Percentiles rank a stretch among this genome's conserved stretches.
Conservation (phyloP, 441 rosid species). For the Erysimum cheiri region DNA sequence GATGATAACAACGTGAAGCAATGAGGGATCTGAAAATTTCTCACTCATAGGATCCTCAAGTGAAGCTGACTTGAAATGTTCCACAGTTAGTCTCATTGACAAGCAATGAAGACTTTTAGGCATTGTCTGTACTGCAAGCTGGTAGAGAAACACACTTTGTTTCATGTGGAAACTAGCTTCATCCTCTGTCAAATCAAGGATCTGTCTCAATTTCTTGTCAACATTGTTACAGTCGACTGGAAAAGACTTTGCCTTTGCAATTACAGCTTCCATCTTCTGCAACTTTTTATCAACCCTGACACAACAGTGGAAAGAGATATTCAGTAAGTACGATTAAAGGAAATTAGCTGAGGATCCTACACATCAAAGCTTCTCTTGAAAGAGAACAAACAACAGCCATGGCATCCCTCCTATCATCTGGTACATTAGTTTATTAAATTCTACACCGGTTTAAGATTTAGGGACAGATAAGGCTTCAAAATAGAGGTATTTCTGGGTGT, state of each 20-base stretch:
- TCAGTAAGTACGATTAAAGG: conserved; percentile 19
- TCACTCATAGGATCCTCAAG: conserved; percentile 50
- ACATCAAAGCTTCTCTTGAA: conserved; percentile 16
- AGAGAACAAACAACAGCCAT: conserved; percentile 22
- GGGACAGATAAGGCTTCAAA: conserved; percentile 12
- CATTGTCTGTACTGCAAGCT: conserved; percentile 89
- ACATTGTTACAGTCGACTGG: conserved; percentile 84
- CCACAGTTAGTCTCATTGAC: conserved; percentile 89
- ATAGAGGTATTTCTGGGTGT: not conserved
- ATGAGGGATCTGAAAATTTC: conserved; percentile 67
- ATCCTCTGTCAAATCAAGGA: conserved; percentile 84
- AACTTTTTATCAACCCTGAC: conserved; percentile 69
- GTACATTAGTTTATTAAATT: conserved; percentile 8
- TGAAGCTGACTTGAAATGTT: conserved; percentile 69
- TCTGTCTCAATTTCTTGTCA: conserved; percentile 92
- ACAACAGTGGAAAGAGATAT: conserved; percentile 36
- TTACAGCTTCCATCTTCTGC: conserved; percentile 69
- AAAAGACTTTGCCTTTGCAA: conserved; percentile 69
- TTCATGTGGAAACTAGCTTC: conserved; percentile 95
- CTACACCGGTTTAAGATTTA: conserved; percentile 13
- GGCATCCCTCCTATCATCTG: conserved; percentile 9
- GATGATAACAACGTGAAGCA: conserved; percentile 78
- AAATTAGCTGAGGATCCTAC: conserved; percentile 13
- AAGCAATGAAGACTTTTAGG: conserved; percentile 96
- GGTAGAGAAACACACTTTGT: conserved; percentile 96